Percentiles rank a stretch among this genome's conserved stretches.
These are phyloP conservation scores for Cadophora malorum DNA, from an alignment of 2,329 filamentous ascomycete genomes.

Conservation along the genomic window DNA sequence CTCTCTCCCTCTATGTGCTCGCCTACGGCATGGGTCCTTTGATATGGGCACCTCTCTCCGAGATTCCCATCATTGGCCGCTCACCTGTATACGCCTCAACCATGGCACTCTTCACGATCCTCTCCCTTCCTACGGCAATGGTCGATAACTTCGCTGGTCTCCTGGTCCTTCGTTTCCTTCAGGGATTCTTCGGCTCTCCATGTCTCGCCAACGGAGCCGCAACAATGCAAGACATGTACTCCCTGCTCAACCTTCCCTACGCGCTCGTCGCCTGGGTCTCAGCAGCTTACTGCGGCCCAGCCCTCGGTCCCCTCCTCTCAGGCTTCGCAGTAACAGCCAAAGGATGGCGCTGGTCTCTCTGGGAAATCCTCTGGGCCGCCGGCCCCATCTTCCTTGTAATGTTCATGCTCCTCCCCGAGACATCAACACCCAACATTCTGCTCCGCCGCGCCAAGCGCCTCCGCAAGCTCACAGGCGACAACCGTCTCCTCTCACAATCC, in stretches of 20 bases:
- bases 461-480: conserved; percentile 63
- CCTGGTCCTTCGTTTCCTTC: conserved; percentile 67
- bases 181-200: conserved; percentile 70
- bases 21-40: conserved; percentile 70
- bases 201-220: conserved; percentile 66
- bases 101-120: conserved; percentile 71
- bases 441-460: conserved; percentile 66
- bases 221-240: conserved; percentile 60
- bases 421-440: conserved; percentile 63
- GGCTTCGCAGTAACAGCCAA: conserved; percentile 64
- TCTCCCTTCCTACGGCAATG: conserved; percentile 69
- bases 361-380: conserved; percentile 68
- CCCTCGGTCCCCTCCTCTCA: conserved; percentile 65
- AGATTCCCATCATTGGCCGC: conserved; percentile 70
- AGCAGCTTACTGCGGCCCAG: conserved; percentile 57
- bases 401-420: conserved; percentile 70
- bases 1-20: conserved; percentile 67
- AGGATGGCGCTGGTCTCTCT: conserved; percentile 69
- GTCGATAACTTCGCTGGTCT: conserved; percentile 68
- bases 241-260: conserved; percentile 61
- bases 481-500: conserved; percentile 62
- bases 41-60: conserved; percentile 69
- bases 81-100: conserved; percentile 72
- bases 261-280: conserved; percentile 65
- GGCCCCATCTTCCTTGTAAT: conserved; percentile 65